Conservation (phyloP, 148 eudicot species). For the Camellia japonica region DNA sequence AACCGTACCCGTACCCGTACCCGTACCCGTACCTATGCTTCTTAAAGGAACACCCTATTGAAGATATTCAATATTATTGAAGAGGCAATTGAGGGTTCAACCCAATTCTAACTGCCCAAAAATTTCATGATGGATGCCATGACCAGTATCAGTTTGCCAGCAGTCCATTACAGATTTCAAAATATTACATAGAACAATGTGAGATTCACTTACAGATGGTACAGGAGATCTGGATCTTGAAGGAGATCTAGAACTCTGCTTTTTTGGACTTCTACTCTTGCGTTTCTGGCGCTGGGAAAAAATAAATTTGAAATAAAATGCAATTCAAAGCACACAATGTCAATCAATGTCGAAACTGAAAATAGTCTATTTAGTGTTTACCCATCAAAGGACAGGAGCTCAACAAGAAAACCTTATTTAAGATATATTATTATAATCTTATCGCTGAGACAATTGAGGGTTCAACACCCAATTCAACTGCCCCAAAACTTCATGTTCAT, state of each 20-base stretch:
- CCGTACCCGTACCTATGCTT: no score
- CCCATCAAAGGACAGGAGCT: not conserved
- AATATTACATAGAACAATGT: no score
- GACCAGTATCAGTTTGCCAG: no score
- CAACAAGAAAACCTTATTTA: not conserved
- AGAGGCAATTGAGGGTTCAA: no score
- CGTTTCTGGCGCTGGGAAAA: constrained; percentile 29
- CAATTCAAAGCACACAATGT: not conserved
- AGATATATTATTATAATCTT: not conserved
- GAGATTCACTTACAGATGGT: no score
- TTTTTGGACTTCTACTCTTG: constrained; percentile 46
- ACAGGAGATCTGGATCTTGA: no score
- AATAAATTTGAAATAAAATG: not conserved
- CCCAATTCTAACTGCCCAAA: no score
- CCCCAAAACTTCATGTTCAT: not conserved
- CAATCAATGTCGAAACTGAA: not conserved
- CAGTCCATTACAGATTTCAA: no score
- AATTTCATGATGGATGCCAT: no score
- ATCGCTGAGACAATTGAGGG: not conserved
- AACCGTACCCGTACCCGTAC: no score
- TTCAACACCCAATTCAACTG: not conserved
- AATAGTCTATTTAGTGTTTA: not conserved
- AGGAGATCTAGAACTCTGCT: constrained; percentile 30
- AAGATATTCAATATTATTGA: no score
- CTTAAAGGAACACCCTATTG: no score